These are phyloP conservation scores for Xerocomus spinulosus DNA, from an alignment of 768 basidiomycete genomes.

Conservation along the genomic window DNA sequence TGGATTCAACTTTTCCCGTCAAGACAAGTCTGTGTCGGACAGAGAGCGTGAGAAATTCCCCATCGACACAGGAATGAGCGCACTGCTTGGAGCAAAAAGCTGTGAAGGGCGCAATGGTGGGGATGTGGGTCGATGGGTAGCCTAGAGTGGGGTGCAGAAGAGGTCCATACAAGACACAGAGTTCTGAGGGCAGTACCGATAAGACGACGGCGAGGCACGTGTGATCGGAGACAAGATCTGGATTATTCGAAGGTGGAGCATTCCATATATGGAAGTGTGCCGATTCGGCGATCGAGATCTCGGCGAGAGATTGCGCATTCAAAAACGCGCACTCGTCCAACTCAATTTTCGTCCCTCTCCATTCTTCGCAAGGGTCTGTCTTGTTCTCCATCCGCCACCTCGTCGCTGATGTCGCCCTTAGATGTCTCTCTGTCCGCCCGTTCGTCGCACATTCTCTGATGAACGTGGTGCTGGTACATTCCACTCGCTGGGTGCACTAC, in stretches of 20 bases:
- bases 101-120: background rate
- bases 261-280: constrained; percentile 6
- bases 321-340: constrained; percentile 4
- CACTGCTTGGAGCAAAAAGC: background rate
- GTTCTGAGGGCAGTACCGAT: constrained; percentile 4
- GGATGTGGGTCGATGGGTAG: background rate
- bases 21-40: background rate
- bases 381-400: background rate
- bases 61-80: background rate
- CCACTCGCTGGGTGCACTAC: constrained; percentile 42
- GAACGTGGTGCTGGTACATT: constrained; percentile 47
- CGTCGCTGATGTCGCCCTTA: constrained; percentile 8
- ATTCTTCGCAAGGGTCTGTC: too few relatives aligned
- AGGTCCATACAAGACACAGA: too few relatives aligned
- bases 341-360: background rate
- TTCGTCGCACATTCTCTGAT: constrained; percentile 33
- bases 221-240: constrained; percentile 20
- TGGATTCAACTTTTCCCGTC: background rate
- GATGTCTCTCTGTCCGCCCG: constrained; percentile 14
- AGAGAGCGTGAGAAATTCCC: constrained; percentile 3
- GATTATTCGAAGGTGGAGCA: constrained; percentile 18
- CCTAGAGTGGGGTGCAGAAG: background rate
- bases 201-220: constrained; percentile 18
- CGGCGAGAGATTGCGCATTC: constrained; percentile 11
- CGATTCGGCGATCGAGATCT: constrained; percentile 23